Percentiles rank a stretch among this genome's conserved stretches.
Evolutionary conservation across 2,329 filamentous ascomycete species (phyloP).

Genomic region (Ophiostoma australiae): DNA sequence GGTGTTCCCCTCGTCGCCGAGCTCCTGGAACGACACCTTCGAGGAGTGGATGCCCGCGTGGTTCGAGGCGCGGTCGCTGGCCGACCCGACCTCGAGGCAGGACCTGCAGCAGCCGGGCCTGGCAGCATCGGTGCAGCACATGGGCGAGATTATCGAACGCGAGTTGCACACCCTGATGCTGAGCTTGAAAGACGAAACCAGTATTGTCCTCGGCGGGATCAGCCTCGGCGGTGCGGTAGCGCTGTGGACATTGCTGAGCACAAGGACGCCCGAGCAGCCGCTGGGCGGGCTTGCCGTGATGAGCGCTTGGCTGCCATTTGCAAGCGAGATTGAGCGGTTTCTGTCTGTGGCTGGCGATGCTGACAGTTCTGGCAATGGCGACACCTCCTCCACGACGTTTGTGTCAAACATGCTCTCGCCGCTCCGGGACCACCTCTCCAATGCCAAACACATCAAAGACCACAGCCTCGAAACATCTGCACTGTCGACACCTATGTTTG

Average conservation of each 20-base stretch:
- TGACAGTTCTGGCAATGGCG: too few relatives aligned
- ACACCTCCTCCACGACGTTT: not conserved
- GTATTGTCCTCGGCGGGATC: constrained; percentile 43
- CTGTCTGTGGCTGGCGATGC: not conserved
- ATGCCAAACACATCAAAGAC: too few relatives aligned
- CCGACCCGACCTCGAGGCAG: not conserved
- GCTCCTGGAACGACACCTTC: constrained; percentile 29
- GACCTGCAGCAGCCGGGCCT: not conserved
- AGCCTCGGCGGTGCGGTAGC: constrained; percentile 44
- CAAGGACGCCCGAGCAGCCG: constrained; percentile 16
- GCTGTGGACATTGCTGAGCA: constrained; percentile 34
- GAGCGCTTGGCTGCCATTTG: constrained; percentile 24
- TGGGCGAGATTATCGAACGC: constrained; percentile 34
- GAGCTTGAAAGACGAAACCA: not conserved
- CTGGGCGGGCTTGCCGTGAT: constrained; percentile 19
- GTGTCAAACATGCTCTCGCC: not conserved
- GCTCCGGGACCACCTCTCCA: too few relatives aligned
- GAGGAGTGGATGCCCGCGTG: constrained; percentile 36
- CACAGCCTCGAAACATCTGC: not conserved
- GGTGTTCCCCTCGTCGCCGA: constrained; percentile 45
- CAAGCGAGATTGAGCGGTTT: constrained; percentile 1
- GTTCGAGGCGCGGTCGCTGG: constrained; percentile 43
- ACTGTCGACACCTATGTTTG: constrained; percentile 19
- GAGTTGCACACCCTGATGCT: constrained; percentile 30
- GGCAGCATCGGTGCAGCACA: constrained; percentile 18